phyloP scores from a whole-genome alignment of 1,284 basidiomycete genomes.

The Irpex sp. region DNA sequence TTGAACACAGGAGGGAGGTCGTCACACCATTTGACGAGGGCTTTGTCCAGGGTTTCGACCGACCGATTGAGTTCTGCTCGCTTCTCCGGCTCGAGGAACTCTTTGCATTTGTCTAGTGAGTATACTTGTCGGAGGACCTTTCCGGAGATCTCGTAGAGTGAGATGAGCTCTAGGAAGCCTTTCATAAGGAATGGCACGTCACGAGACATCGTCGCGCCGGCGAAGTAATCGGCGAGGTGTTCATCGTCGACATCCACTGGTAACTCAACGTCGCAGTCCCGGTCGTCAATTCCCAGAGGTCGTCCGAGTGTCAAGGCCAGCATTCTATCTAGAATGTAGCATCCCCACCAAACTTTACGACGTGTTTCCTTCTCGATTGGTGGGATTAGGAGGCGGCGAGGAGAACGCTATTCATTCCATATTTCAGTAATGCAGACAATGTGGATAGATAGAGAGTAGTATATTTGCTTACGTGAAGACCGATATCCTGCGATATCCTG shows the following conservation, averaged over 20 bases:
- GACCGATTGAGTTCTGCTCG: conserved; percentile 67
- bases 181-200: conserved; percentile 70
- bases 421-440: conserved; percentile 15
- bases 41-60: conserved; percentile 74
- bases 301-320: conserved; percentile 83
- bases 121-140: conserved; percentile 81
- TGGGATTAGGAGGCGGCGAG: conserved; percentile 64
- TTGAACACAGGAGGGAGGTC: conserved; percentile 72
- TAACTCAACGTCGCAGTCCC: conserved; percentile 78
- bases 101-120: conserved; percentile 70
- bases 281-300: conserved; percentile 75
- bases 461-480: conserved; percentile 70
- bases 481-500: conserved; percentile 83
- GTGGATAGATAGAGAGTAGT: conserved; percentile 1
- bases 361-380: conserved; percentile 84
- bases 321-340: conserved; percentile 87
- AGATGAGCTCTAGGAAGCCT: conserved; percentile 72
- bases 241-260: conserved; percentile 83
- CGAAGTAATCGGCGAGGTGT: conserved; percentile 66
- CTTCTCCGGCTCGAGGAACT: conserved; percentile 69
- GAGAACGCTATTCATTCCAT: conserved; percentile 59
- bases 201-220: conserved; percentile 51
- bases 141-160: conserved; percentile 80
- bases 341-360: conserved; percentile 87
- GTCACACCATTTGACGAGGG: conserved; percentile 80